Evolutionary conservation across 768 basidiomycete genomes (phyloP).

Genomic region (Hygrocybe coccinea): DNA sequence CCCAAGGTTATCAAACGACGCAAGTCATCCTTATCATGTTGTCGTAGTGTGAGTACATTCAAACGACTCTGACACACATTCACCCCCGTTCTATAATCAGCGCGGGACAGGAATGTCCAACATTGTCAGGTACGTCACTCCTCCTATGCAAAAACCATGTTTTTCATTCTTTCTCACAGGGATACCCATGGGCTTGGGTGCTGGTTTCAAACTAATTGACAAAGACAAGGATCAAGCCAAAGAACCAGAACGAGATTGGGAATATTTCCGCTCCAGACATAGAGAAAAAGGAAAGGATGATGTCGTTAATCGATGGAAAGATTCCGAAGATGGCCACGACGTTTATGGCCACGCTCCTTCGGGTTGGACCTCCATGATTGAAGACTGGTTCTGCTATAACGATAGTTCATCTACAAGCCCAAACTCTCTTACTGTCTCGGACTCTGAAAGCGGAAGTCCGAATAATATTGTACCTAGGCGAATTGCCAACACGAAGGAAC

Average conservation of each 20-base stretch:
- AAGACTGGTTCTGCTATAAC: conserved; percentile 63
- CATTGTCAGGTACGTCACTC: conserved; percentile 51
- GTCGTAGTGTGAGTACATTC: conserved; percentile 60
- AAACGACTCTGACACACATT: conserved; percentile 14
- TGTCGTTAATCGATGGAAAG: conserved; percentile 25
- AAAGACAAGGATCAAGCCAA: conserved; percentile 41
- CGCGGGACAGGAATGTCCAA: conserved; percentile 77
- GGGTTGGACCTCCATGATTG: conserved; percentile 74
- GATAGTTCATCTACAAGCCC: conserved; percentile 28
- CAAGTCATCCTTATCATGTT: conserved; percentile 68
- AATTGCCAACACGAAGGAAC: conserved; percentile 28
- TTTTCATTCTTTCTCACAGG: conserved; percentile 34
- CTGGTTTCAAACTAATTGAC: conserved; percentile 67
- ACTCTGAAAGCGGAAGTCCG: conserved; percentile 23
- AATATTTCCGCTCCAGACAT: conserved; percentile 31
- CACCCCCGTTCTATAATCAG: conserved; percentile 12
- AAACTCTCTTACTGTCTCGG: conserved; percentile 36
- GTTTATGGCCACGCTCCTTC: conserved; percentile 29
- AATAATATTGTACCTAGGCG: conserved; percentile 34
- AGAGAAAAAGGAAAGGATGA: conserved; percentile 39
- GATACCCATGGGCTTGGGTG: conserved; percentile 73
- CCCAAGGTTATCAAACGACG: conserved; percentile 46
- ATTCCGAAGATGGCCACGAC: conserved; percentile 32
- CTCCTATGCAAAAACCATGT: not conserved
- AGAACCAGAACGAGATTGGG: conserved; percentile 35